phyloP scores from a whole-genome alignment of 2,329 filamentous ascomycete species.

The Coleophoma eucalyptorum region DNA sequence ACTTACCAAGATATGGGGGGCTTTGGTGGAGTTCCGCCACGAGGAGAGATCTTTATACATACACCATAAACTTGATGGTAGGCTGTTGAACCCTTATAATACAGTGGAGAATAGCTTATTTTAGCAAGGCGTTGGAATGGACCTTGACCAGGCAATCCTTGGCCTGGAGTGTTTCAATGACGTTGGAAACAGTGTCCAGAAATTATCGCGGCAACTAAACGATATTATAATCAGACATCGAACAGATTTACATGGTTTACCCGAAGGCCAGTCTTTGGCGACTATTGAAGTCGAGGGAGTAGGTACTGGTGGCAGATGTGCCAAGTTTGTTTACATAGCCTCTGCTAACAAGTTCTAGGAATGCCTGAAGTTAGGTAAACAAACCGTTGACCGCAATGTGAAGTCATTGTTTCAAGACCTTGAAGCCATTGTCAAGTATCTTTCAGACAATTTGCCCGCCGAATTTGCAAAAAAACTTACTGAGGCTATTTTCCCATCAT shows the following conservation, averaged over 20 bases:
- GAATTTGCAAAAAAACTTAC: slow-evolving; percentile 60
- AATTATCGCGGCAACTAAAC: slow-evolving; percentile 61
- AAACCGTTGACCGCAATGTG: slow-evolving; percentile 36
- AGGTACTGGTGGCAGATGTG: slow-evolving; percentile 12
- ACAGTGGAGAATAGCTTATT: neutral
- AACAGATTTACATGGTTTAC: slow-evolving; percentile 36
- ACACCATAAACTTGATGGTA: neutral
- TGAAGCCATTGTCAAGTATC: slow-evolving; percentile 44
- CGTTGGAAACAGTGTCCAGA: slow-evolving; percentile 53
- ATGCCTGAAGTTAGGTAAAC: no score
- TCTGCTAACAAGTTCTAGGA: no score
- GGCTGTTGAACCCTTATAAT: slow-evolving; percentile 5
- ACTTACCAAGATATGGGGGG: slow-evolving; percentile 68
- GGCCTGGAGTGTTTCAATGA: slow-evolving; percentile 58
- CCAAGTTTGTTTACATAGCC: no score
- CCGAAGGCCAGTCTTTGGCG: slow-evolving; percentile 24
- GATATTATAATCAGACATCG: slow-evolving; percentile 57
- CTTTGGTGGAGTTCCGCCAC: slow-evolving; percentile 59
- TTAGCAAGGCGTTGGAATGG: slow-evolving; percentile 35
- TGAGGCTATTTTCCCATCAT: slow-evolving; percentile 62
- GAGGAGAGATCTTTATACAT: slow-evolving; percentile 22
- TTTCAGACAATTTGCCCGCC: slow-evolving; percentile 47
- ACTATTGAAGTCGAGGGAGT: slow-evolving; percentile 39
- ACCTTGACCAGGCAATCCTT: slow-evolving; percentile 47
- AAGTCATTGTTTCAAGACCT: slow-evolving; percentile 51